Evolutionary conservation across 768 basidiomycete genomes (phyloP), one percentile per base, ranked within the genome.

Genomic region (Calocybe indica): DNA sequence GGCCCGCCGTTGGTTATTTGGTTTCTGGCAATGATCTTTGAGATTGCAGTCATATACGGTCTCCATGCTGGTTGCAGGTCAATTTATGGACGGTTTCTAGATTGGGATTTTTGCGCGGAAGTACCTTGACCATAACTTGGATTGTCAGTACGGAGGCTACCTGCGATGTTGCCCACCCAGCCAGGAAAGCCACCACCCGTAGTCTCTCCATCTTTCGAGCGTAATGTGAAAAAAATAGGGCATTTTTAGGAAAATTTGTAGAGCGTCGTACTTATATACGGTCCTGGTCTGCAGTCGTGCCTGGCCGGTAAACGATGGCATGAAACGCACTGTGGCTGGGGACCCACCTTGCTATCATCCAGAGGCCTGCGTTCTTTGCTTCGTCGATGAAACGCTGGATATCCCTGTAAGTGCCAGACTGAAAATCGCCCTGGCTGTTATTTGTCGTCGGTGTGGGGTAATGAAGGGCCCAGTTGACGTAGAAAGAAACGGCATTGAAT

Each of bases 1-100:
- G 81, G 79, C 5, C 82, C 82, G 7, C 78, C 82, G 14, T 77
- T 73, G 9, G 76, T 73, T 51, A 83, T 74, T 57, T 83, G 79
- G 53, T 82, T 76, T 47, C 59, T 64, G 1, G 77, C 72, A 31
- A 80, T 69, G 32, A 80, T 65, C 44, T 70, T 67, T 5, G 74
- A 66, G 7, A 83, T 66, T 1, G 66, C 61, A 5, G 72, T 75
- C 63, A 81, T 66, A 50, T 83, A 83, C 9, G 73, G 74, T 13
- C 63, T 64, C 81, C 81, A 83, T 2, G 80, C 80, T 64, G 38
- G 36, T 41, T 12, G n/a, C 31, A 22, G 46, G 41, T 28, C 33
- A 31, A 31, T 7, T 28, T 33, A 39, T 43, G n/a, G n/a, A 35
- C 40, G 41, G 47, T 47, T 14, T 38, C 32, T 43, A 37, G 29